Base-by-base conservation (phyloP, 2,329 filamentous ascomycete genomes). In the Arthrobotrys sinensis region DNA sequence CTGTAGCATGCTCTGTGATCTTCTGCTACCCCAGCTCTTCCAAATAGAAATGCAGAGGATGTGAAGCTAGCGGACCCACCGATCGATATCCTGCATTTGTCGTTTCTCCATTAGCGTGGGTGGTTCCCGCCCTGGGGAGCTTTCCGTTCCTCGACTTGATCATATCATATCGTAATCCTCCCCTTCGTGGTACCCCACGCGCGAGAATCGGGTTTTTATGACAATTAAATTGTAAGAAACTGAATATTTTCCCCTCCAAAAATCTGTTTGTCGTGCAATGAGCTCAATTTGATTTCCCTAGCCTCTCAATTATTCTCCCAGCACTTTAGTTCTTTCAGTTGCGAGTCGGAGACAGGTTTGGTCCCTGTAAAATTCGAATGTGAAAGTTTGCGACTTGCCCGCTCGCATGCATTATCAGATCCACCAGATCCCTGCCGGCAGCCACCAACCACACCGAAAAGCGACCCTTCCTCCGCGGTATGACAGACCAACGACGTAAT, bases 401-500 rank as follows among this genome's bases (percentile, higher is more conserved):
- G 32, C 34, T 60, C 53, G 66, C 52, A 52, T 62, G 70, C 70
- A 75, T 75, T 67, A 75, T 75, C 70, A 75, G 70, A 75, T 75
- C 70, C 70, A 57, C 70, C 32, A 34, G 28, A 75, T 67, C 70
- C 70, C 63, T 67, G 70, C 57, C 48, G 1, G 60, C 60, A 64
- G 60, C 60, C 60, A 64, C 60, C 60, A 64, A 64, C 60, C 60
- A 60, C 45, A n/a, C 52, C 43, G 36, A 53, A 48, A 69, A 60
- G n/a, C 32, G 52, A 55, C 36, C 48, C 50, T 36, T 65, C 36
- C 48, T 50, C 16, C 40, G 34, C 28, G 50, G 36, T 57, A 75
- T 75, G 70, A 75, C 70, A 75, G 70, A 63, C 70, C 52, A 63
- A 67, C 70, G 70, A 75, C 70, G 70, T 75, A 75, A 75, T 75